Conservation (phyloP, 345 rosid genomes). For the Cardamine chenopodiifolia region DNA sequence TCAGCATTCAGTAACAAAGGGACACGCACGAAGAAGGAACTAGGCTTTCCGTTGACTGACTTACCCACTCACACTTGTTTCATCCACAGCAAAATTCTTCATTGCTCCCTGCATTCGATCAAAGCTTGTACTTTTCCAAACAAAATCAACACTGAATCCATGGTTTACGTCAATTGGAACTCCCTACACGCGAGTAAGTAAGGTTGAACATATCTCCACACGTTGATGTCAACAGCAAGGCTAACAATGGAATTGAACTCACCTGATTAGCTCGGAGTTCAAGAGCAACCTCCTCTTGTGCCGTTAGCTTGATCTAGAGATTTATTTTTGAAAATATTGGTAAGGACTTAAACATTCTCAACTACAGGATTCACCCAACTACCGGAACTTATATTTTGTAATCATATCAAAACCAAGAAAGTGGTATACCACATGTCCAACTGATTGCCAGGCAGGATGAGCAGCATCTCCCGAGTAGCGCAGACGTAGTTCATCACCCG, state of each 20-base stretch:
- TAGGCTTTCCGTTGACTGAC: conserved; percentile 39
- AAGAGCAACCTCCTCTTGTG: conserved; percentile 98
- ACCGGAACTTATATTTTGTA: conserved; percentile 1
- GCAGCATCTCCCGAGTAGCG: conserved; percentile 97
- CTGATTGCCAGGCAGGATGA: conserved; percentile 99
- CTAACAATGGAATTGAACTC: conserved; percentile 26
- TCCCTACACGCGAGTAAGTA: conserved; percentile 57
- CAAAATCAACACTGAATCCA: conserved; percentile 98
- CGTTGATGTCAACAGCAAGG: conserved; percentile 8
- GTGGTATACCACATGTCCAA: conserved; percentile 93
- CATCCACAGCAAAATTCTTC: conserved; percentile 99
- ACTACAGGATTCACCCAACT: neutral
- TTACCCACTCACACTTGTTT: conserved; percentile 99
- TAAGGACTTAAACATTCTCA: conserved; percentile 14
- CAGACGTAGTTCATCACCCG: conserved; percentile 94
- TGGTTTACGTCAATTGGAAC: conserved; percentile 94
- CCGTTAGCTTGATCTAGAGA: conserved; percentile 87
- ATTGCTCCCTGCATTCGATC: conserved; percentile 99
- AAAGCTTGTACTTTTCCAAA: conserved; percentile 99
- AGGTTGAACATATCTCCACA: conserved; percentile 18
- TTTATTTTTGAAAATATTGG: conserved; percentile 8
- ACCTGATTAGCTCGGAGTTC: conserved; percentile 99
- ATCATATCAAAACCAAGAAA: conserved; percentile 25
- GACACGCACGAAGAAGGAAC: conserved; percentile 13
- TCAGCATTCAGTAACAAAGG: conserved; percentile 13